Evolutionary conservation across 2,329 filamentous ascomycete genomes (phyloP).

Genomic region (Stachybotrys chartarum): DNA sequence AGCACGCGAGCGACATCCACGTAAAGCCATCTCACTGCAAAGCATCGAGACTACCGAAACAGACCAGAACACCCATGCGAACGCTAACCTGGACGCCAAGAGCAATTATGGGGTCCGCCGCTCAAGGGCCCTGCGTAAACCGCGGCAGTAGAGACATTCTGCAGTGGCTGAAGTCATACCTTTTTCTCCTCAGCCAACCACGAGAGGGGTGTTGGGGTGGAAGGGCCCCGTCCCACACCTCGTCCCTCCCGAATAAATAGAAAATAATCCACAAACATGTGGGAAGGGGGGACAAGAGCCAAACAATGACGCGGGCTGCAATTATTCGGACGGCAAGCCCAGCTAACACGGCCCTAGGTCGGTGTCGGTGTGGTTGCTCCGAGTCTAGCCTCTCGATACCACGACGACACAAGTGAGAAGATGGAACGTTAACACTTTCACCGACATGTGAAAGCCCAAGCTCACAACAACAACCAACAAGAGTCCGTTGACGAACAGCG

Average conservation of each 20-base stretch:
- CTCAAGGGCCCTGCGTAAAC: not conserved
- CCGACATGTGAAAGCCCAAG: not conserved
- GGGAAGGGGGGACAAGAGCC: not conserved
- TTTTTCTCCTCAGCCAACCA: not conserved
- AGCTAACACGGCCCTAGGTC: not conserved
- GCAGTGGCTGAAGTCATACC: not conserved
- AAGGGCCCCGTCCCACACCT: not conserved
- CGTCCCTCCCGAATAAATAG: not conserved
- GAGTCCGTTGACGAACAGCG: not conserved
- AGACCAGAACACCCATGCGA: not conserved
- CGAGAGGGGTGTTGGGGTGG: not conserved
- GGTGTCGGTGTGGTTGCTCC: not conserved
- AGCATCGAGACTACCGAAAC: not conserved
- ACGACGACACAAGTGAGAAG: not conserved
- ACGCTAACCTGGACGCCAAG: not conserved
- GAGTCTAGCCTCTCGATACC: not conserved
- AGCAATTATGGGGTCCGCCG: not conserved
- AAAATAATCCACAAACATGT: not conserved
- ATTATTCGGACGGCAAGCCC: no score
- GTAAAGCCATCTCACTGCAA: not conserved
- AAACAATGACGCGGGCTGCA: not conserved
- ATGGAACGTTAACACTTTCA: not conserved
- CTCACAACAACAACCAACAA: not conserved
- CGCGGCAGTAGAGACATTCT: not conserved
- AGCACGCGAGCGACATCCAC: not conserved